phyloP scores from a whole-genome alignment of 257 asterid species.

The Capsicum baccatum region DNA sequence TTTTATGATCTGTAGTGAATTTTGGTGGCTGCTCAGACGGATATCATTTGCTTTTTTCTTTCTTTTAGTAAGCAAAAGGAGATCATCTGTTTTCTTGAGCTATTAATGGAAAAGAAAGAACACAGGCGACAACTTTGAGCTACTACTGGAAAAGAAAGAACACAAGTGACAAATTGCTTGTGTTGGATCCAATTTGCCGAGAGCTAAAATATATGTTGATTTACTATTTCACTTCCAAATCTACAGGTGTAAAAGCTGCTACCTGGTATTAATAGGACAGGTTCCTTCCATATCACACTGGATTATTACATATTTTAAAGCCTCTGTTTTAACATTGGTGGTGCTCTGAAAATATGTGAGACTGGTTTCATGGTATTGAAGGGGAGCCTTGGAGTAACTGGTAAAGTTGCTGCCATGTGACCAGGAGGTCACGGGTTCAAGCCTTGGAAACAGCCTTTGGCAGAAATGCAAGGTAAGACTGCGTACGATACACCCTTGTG shows the following conservation, averaged over 20 bases:
- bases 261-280: neutral
- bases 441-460: no score
- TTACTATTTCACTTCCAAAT: neutral
- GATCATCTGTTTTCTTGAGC: neutral
- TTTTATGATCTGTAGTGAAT: neutral
- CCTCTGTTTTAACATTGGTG: neutral
- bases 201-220: neutral
- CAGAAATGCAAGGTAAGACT: no score
- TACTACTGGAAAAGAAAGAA: slow-evolving; percentile 4
- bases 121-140: neutral
- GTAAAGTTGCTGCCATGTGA: no score
- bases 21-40: slow-evolving; percentile 4
- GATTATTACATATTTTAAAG: slow-evolving; percentile 17
- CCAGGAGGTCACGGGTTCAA: no score
- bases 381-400: no score
- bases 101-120: slow-evolving; percentile 8
- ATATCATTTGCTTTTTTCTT: neutral
- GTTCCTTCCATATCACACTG: neutral
- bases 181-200: neutral
- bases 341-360: neutral
- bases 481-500: no score
- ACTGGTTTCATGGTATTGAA: neutral
- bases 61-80: neutral
- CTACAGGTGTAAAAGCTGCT: neutral
- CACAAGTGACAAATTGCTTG: neutral